A percentile compares a stretch with the other conserved stretches of the same genome.
These are phyloP conservation scores for Pistacia atlantica DNA, from an alignment of 345 rosid species.

Conservation along the genomic window DNA sequence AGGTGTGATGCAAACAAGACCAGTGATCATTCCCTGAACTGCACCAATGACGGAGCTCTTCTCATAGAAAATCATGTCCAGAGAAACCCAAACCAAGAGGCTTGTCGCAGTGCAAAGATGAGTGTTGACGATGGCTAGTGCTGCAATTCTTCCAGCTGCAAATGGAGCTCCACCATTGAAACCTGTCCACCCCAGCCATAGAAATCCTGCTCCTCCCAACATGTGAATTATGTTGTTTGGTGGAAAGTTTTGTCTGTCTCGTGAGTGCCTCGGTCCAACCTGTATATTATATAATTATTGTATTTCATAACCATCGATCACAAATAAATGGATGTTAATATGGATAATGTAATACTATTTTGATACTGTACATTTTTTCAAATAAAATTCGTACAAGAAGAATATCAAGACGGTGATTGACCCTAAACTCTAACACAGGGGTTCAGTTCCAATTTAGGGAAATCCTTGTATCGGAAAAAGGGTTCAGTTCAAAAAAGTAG, in stretches of 20 bases:
- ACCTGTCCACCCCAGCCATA: slow-evolving; percentile 74
- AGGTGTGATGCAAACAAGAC: slow-evolving; percentile 72
- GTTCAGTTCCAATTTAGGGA: too few relatives aligned
- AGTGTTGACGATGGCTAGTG: slow-evolving; percentile 56
- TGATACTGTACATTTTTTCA: too few relatives aligned
- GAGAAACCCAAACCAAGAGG: slow-evolving; percentile 55
- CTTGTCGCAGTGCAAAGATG: slow-evolving; percentile 62
- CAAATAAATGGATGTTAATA: too few relatives aligned
- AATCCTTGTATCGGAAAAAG: too few relatives aligned
- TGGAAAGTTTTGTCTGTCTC: slow-evolving; percentile 60
- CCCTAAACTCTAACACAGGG: too few relatives aligned
- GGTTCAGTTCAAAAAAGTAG: too few relatives aligned
- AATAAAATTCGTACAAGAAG: too few relatives aligned
- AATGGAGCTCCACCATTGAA: slow-evolving; percentile 70
- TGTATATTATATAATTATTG: background rate
- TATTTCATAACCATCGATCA: too few relatives aligned
- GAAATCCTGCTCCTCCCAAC: slow-evolving; percentile 66
- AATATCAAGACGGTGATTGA: too few relatives aligned
- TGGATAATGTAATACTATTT: too few relatives aligned
- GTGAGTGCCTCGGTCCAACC: slow-evolving; percentile 63
- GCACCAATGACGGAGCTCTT: slow-evolving; percentile 66
- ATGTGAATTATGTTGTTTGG: slow-evolving; percentile 71
- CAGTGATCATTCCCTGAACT: slow-evolving; percentile 69
- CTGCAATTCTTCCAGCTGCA: slow-evolving; percentile 29
- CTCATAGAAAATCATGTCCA: slow-evolving; percentile 57